Evolutionary conservation across 208 protist genomes (phyloP), one percentile per base, ranked within the genome.

Genomic region (Angomonas deanei): DNA sequence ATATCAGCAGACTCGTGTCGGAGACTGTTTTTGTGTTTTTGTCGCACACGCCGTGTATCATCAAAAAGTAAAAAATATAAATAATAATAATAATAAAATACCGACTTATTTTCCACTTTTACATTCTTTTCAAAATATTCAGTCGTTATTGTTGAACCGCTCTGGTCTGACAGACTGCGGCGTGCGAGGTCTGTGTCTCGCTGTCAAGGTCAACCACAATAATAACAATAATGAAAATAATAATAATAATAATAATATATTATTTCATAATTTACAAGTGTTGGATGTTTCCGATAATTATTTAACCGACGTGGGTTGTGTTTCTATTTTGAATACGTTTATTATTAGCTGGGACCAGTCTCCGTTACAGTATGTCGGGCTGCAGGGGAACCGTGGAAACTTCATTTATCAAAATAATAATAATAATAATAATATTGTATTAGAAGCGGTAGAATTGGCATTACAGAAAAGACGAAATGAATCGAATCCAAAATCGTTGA

Each of bases 201-300:
- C 72, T 48, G 42, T 66, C 42, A 50, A 50, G 42, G 15, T 23
- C 42, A 50, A 50, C 19, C 42, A 50, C 19, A 10, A 50, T 5
- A 50, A 3, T n/a, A 19, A 50, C n/a, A n/a, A n/a, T n/a, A n/a
- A n/a, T n/a, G n/a, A n/a, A n/a, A n/a, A n/a, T n/a, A n/a, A n/a
- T n/a, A n/a, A n/a, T n/a, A n/a, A n/a, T n/a, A n/a, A n/a, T n/a
- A n/a, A n/a, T n/a, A n/a, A n/a, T n/a, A n/a, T n/a, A n/a, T 76
- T 88, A 64, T 55, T 90, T 28, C 65, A 70, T 4, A 42, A 39
- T 2, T 62, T 93, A 31, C n/a, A 61, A 5, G 70, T 85, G 49
- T 68, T 93, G 33, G 78, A 89, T 48, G 66, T 86, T 0, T 75
- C 82, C 0, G 76, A 82, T 21, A 93, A 93, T 58, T 42, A 84